phyloP scores from a whole-genome alignment of 2,329 filamentous ascomycete species.

The Cladophialophora carrionii region DNA sequence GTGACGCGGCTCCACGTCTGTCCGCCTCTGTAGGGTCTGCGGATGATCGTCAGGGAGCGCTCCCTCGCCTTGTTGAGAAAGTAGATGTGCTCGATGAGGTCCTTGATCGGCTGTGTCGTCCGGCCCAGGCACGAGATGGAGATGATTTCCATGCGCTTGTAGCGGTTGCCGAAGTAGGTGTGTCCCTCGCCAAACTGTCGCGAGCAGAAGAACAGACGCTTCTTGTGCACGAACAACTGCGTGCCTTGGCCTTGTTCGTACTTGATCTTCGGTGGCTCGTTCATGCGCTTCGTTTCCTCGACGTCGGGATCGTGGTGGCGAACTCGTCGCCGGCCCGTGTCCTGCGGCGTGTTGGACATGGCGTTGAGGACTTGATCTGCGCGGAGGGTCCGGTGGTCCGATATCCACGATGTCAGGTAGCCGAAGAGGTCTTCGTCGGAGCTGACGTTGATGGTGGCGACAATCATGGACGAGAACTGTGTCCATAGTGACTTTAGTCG shows the following conservation, averaged over 20 bases:
- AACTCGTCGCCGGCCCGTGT: constrained; percentile 21
- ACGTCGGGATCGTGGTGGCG: constrained; percentile 35
- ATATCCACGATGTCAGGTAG: constrained; percentile 34
- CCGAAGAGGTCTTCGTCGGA: constrained; percentile 39
- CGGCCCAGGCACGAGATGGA: constrained; percentile 36
- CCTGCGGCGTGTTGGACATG: constrained; percentile 32
- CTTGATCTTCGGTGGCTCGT: constrained; percentile 37
- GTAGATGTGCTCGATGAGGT: constrained; percentile 35
- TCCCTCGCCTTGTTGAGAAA: constrained; percentile 37
- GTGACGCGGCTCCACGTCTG: constrained; percentile 38
- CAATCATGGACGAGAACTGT: constrained; percentile 34
- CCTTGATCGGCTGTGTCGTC: constrained; percentile 35
- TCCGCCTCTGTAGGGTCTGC: constrained; percentile 34
- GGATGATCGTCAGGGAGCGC: constrained; percentile 36
- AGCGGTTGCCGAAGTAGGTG: constrained; percentile 35
- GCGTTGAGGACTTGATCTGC: constrained; percentile 37
- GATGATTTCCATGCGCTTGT: constrained; percentile 35
- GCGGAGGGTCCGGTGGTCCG: constrained; percentile 33
- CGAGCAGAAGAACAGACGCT: constrained; percentile 32
- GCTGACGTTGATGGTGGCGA: constrained; percentile 34
- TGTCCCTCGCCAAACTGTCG: constrained; percentile 35
- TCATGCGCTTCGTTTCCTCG: constrained; percentile 31
- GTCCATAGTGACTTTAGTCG: constrained; percentile 35
- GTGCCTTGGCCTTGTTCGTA: constrained; percentile 38
- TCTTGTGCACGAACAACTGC: constrained; percentile 37